These are phyloP conservation scores for Penicillium sp. DNA, from an alignment of 2,329 filamentous ascomycete genomes.

Conservation along the genomic window DNA sequence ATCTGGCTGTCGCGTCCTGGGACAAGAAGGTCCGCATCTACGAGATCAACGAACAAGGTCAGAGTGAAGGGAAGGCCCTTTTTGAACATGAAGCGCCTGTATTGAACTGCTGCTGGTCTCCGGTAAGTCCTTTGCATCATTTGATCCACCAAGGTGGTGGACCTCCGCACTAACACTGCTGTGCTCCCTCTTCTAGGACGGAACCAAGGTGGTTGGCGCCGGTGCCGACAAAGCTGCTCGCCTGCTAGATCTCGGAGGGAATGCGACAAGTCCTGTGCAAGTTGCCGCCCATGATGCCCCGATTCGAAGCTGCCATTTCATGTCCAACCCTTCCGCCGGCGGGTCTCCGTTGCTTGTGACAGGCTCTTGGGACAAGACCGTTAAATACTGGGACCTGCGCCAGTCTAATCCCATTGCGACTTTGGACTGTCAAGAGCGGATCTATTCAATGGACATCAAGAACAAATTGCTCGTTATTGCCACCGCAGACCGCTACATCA, in stretches of 20 bases:
- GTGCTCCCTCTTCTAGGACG: conserved; percentile 58
- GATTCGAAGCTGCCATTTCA: conserved; percentile 71
- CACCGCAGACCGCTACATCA: conserved; percentile 92
- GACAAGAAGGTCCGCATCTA: conserved; percentile 98
- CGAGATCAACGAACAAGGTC: conserved; percentile 71
- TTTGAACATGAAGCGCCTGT: conserved; percentile 85
- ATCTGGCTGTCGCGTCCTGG: conserved; percentile 88
- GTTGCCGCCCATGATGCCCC: conserved; percentile 80
- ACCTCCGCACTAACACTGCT: conserved; percentile 5
- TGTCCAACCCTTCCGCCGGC: conserved; percentile 53
- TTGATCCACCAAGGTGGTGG: background rate
- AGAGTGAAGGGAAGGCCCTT: conserved; percentile 75
- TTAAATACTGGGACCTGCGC: conserved; percentile 54
- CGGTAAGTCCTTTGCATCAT: conserved; percentile 51
- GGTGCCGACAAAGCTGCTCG: conserved; percentile 89
- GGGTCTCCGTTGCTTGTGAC: conserved; percentile 75
- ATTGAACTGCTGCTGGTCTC: conserved; percentile 78
- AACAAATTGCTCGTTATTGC: conserved; percentile 84
- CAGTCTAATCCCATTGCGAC: conserved; percentile 43
- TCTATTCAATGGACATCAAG: conserved; percentile 85
- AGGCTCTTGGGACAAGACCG: conserved; percentile 59
- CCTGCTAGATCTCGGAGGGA: conserved; percentile 68
- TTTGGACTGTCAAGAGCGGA: conserved; percentile 48
- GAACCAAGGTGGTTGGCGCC: conserved; percentile 76
- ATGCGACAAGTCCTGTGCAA: conserved; percentile 55